Conservation (phyloP, 2,329 filamentous ascomycete genomes). For the Lasiodiplodia theobromae region DNA sequence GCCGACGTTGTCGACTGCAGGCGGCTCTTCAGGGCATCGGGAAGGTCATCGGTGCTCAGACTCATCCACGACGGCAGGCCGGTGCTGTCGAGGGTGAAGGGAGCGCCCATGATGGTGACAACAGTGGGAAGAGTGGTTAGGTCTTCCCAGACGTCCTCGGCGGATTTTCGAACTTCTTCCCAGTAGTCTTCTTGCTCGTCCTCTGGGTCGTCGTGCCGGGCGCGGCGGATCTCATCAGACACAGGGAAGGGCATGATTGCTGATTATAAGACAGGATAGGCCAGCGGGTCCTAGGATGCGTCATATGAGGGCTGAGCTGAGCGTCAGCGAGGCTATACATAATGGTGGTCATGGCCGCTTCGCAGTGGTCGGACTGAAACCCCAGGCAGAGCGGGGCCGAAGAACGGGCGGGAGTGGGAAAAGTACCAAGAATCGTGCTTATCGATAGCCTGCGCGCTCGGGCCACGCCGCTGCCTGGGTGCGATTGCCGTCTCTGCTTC, state of each 20-base stretch:
- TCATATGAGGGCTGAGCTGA: slow-evolving; percentile 28
- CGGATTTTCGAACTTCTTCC: neutral
- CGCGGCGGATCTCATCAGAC: slow-evolving; percentile 10
- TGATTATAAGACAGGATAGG: slow-evolving; percentile 7
- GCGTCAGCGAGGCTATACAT: slow-evolving; percentile 29
- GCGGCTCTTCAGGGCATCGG: neutral
- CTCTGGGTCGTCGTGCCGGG: neutral
- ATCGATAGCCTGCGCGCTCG: slow-evolving; percentile 24
- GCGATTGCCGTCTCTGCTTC: neutral
- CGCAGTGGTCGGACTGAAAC: slow-evolving; percentile 2
- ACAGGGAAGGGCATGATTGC: slow-evolving; percentile 1
- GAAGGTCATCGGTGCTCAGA: neutral
- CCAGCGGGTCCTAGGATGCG: neutral
- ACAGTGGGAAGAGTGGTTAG: neutral
- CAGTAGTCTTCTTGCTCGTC: neutral
- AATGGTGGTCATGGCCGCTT: slow-evolving; percentile 2
- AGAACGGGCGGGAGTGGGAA: slow-evolving; percentile 9
- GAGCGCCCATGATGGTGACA: neutral
- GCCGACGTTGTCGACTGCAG: too few relatives aligned
- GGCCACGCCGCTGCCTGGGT: slow-evolving; percentile 8
- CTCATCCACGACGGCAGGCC: neutral
- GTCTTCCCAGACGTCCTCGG: neutral
- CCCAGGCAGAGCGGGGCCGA: slow-evolving; percentile 28
- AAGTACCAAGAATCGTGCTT: slow-evolving; percentile 17
- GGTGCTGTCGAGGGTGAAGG: neutral